These are phyloP conservation scores for Trypanosoma scelopori DNA, from an alignment of 208 protist species.

Conservation along the genomic window DNA sequence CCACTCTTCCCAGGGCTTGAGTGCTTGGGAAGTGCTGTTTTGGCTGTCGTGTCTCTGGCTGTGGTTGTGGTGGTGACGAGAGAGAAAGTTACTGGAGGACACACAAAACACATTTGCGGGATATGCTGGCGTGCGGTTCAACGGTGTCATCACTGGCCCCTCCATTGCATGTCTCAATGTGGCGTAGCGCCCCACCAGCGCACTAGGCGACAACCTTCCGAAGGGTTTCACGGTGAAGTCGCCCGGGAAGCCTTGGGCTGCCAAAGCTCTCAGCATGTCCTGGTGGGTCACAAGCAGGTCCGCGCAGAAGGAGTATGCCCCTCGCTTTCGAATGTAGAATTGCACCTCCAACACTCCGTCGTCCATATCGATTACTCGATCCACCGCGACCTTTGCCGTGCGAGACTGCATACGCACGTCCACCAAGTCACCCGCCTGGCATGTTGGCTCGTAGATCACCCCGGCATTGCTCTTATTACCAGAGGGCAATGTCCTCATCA, in stretches of 20 bases:
- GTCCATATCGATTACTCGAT: constrained; percentile 17
- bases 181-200: neutral
- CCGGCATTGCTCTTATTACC: neutral
- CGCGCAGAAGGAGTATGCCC: neutral
- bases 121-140: neutral
- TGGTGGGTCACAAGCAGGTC: constrained; percentile 6
- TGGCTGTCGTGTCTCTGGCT: too few relatives aligned
- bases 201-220: neutral
- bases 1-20: neutral
- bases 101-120: constrained; percentile 4
- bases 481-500: neutral
- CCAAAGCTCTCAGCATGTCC: neutral
- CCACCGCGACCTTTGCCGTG: constrained; percentile 8
- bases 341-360: constrained; percentile 14
- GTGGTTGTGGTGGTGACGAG: too few relatives aligned
- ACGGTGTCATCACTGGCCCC: neutral
- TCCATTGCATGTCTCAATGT: neutral
- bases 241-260: too few relatives aligned
- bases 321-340: constrained; percentile 14
- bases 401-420: constrained; percentile 13
- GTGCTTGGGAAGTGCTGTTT: neutral
- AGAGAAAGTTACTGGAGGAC: neutral
- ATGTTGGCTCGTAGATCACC: constrained; percentile 6
- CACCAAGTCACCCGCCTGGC: constrained; percentile 9
- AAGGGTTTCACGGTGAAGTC: neutral